Evolutionary conservation across 805 yeast genomes (phyloP).

Genomic region (Sugiyamaella chiloensis): DNA sequence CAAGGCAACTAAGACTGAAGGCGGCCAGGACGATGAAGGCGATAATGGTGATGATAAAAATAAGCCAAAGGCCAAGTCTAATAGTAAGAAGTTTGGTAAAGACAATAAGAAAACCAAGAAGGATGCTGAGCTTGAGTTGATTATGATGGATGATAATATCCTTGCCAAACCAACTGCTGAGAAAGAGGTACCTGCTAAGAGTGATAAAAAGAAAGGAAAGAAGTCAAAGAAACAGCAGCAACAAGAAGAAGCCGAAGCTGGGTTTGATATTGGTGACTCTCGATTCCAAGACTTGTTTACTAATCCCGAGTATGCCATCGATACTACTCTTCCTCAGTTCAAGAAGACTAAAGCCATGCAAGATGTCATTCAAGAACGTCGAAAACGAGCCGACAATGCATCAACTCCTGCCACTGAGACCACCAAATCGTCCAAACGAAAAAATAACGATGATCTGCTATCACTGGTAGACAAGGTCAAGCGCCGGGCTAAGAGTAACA

Average conservation of each 20-base stretch:
- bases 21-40: conserved; percentile 52
- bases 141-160: conserved; percentile 61
- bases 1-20: conserved; percentile 54
- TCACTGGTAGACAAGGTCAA: conserved; percentile 76
- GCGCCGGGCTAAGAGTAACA: conserved; percentile 13
- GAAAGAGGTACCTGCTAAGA: conserved; percentile 48
- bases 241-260: conserved; percentile 44
- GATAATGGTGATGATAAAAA: conserved; percentile 16
- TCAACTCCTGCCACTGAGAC: conserved; percentile 5
- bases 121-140: conserved; percentile 69
- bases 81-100: conserved; percentile 34
- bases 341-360: conserved; percentile 87
- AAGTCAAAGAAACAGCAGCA: conserved; percentile 38
- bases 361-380: conserved; percentile 70
- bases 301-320: conserved; percentile 88
- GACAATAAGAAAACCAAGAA: conserved; percentile 44
- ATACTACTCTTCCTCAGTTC: conserved; percentile 87
- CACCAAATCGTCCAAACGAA: conserved; percentile 8
- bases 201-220: conserved; percentile 55
- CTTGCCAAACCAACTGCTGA: conserved; percentile 12
- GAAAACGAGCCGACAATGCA: conserved; percentile 27
- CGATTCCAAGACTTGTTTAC: conserved; percentile 83
- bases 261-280: conserved; percentile 72
- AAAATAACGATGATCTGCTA: conserved; percentile 51
- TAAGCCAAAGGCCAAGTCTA: conserved; percentile 22